Evolutionary conservation across 768 basidiomycete species (phyloP).

Genomic region (Clitopilus hobsonii): DNA sequence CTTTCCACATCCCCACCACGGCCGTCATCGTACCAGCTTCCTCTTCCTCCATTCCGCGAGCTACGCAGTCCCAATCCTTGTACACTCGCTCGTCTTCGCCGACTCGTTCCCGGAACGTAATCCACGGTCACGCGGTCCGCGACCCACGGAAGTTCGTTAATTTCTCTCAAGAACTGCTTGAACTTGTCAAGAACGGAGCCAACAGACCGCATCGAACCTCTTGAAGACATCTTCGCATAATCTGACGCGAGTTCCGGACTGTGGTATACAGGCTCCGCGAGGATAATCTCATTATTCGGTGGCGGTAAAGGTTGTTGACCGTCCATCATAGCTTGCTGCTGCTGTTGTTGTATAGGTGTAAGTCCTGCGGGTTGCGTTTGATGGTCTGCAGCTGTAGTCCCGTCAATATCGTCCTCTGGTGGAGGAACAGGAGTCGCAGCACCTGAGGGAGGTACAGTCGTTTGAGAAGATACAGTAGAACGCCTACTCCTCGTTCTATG

Average conservation of each 20-base stretch:
- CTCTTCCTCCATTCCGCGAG: neutral
- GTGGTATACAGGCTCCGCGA: conserved; percentile 24
- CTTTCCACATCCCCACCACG: neutral
- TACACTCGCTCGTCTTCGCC: neutral
- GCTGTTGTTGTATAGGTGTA: neutral
- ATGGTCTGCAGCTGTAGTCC: neutral
- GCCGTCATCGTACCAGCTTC: neutral
- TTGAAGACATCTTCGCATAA: conserved; percentile 28
- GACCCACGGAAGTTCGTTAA: conserved; percentile 32
- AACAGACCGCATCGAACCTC: conserved; percentile 9
- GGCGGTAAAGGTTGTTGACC: no score
- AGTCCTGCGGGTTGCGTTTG: neutral
- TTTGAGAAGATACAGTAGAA: neutral
- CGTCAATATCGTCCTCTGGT: neutral
- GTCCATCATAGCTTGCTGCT: neutral
- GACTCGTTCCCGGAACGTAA: conserved; percentile 21
- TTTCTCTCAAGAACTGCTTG: conserved; percentile 23
- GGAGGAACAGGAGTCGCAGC: neutral
- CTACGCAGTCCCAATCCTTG: neutral
- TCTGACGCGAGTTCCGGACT: conserved; percentile 24
- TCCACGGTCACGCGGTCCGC: conserved; percentile 26
- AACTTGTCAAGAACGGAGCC: conserved; percentile 23
- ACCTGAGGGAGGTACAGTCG: neutral
- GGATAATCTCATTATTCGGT: no score
- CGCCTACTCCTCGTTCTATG: neutral